phyloP scores from a whole-genome alignment of 192 early-diverging fungal species.

The Linnemannia schmuckeri region DNA sequence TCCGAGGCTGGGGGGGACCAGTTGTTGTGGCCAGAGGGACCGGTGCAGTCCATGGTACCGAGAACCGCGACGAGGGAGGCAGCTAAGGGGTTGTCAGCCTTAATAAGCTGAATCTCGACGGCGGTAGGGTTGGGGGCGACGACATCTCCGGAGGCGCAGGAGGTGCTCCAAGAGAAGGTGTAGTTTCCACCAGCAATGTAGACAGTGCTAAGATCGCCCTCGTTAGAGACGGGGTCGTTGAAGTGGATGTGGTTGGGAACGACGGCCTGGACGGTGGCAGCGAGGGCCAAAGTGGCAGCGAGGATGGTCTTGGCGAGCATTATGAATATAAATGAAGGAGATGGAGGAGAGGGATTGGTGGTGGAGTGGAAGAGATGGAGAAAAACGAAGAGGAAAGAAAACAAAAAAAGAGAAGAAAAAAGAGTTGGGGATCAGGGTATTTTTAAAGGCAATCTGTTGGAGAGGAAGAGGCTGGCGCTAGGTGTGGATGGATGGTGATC shows the following conservation, averaged over 20 bases:
- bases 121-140: conserved; percentile 14
- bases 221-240: conserved; percentile 24
- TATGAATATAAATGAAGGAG: neutral
- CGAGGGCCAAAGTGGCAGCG: conserved; percentile 41
- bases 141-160: conserved; percentile 14
- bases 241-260: conserved; percentile 35
- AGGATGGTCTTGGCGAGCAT: conserved; percentile 45
- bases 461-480: neutral
- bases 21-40: conserved; percentile 14
- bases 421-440: neutral
- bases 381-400: conserved; percentile 27
- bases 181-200: conserved; percentile 9
- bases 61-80: conserved; percentile 7
- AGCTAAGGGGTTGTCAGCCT: conserved; percentile 11
- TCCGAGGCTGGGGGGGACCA: conserved; percentile 24
- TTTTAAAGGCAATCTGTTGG: neutral
- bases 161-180: conserved; percentile 35
- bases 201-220: neutral
- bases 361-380: conserved; percentile 6
- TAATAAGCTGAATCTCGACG: conserved; percentile 32
- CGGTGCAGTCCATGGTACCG: conserved; percentile 40
- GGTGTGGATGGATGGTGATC: neutral
- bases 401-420: conserved; percentile 10
- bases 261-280: conserved; percentile 32
- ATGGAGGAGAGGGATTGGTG: neutral